Evolutionary conservation across 139 green algal species (phyloP), one percentile per base, ranked within the genome.

Genomic region (Coccomyxa sp.): DNA sequence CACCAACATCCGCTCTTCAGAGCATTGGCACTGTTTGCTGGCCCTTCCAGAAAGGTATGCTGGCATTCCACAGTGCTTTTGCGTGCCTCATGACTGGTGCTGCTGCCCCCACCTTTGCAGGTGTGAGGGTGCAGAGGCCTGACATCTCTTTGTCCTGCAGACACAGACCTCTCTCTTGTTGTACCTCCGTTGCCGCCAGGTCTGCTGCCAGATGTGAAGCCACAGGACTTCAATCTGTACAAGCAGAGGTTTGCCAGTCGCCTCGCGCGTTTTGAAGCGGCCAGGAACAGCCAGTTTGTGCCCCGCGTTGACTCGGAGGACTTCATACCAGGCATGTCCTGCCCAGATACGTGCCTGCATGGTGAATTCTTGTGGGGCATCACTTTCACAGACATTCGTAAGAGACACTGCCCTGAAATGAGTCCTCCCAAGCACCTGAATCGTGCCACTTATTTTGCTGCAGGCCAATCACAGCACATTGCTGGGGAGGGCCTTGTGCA

Each of bases 401-500:
- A 9, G n/a, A 72, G 8, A n/a, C 33, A n/a, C 8, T 72, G 44
- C 14, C 44, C 12, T 24, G 12, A 12, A 14, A 18, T 72, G 12
- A 14, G 24, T n/a, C n/a, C 22, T 12, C 9, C 22, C 8, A 72
- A 38, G 64, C 24, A 33, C 33, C 8, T 24, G 24, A 36, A 36
- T n/a, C 12, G 64, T 72, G n/a, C 22, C 27, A 18, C 9, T 41
- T 75, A 27, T 35, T 36, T 73, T 75, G 27, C 22, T 79, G 58
- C 41, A 80, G 71, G 74, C 34, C 70, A 81, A 7, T 24, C 44
- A 39, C 55, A 37, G 9, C 55, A 71, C 34, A 39, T 40, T 39
- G 88, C 92, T 73, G 92, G 92, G 2, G 90, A 95, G 55, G 90
- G 91, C 0, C 86, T 97, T 68, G 85, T 93, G 54, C 78, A 86